Base-by-base conservation (phyloP, 1,284 basidiomycete species). In the Ceratobasidium theobromae region DNA sequence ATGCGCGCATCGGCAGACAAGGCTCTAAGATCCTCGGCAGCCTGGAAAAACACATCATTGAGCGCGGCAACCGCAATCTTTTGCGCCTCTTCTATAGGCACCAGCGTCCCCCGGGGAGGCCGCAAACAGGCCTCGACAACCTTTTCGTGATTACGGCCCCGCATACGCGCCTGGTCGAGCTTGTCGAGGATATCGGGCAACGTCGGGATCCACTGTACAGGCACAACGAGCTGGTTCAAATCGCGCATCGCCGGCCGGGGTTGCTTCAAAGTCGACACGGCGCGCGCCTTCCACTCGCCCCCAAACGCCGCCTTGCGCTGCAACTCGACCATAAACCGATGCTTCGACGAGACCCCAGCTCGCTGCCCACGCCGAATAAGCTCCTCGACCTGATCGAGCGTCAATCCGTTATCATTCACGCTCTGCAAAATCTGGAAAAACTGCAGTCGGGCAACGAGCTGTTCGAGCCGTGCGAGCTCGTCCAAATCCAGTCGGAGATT, bases 81-180 rank as follows among this genome's bases (percentile, higher is more conserved):
- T 32, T 64, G 38, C 23, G 48, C 58, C 18, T 64, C 58, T 14
- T 64, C 58, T n/a, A 64, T 64, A 4, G 33, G 18, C 18, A 64
- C 33, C 23, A 40, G 58, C 2, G 33, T 51, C 16, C 58, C 46
- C n/a, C 48, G 30, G 23, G 77, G 71, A 46, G 82, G 82, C 16
- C 78, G 75, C 27, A 89, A 74, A 87, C 88, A 91, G 2, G 80
- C 77, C 71, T 82, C 83, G 12, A 89, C 89, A 71, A 88, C 86
- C 76, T 84, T 86, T 75, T 92, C 88, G 72, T 85, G 86, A 69
- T 91, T 89, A 70, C 82, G 82, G 18, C 87, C 89, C 74, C 86
- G 87, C 38, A 77, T 79, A 46, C 83, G 81, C 49, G 84, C 78
- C n/a, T 80, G 79, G 72, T 81, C 77, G 35, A 92, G 75, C 12